Conservation (phyloP, 2,329 filamentous ascomycete genomes). For the Harringtonia aguacate region DNA sequence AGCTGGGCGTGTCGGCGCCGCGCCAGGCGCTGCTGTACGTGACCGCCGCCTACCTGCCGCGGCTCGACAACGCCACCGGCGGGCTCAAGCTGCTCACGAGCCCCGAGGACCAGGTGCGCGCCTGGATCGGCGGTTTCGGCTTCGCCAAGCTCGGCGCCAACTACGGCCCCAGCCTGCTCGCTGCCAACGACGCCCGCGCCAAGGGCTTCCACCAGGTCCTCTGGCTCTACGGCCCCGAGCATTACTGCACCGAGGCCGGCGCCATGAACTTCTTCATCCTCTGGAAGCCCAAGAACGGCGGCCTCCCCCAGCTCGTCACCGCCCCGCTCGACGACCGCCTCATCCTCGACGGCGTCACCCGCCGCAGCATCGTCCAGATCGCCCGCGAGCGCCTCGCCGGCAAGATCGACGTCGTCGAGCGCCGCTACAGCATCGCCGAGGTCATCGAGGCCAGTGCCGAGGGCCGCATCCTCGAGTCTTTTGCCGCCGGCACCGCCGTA, state of each 20-base stretch:
- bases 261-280: conserved; percentile 88
- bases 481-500: conserved; percentile 78
- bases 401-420: conserved; percentile 64
- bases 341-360: conserved; percentile 83
- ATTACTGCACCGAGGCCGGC: conserved; percentile 79
- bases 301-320: conserved; percentile 62
- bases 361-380: conserved; percentile 67
- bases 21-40: conserved; percentile 83
- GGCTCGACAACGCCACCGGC: conserved; percentile 37
- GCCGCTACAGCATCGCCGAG: conserved; percentile 73
- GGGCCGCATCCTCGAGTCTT: conserved; percentile 71
- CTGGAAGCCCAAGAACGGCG: conserved; percentile 52
- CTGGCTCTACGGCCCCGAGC: conserved; percentile 78
- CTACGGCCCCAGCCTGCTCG: conserved; percentile 75
- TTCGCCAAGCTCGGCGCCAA: conserved; percentile 90
- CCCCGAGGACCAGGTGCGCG: conserved; percentile 72
- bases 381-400: conserved; percentile 49
- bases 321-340: conserved; percentile 73
- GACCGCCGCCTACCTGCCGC: conserved; percentile 55
- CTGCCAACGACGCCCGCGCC: conserved; percentile 62
- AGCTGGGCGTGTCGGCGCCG: conserved; percentile 72
- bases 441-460: conserved; percentile 61
- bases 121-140: conserved; percentile 89
- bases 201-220: conserved; percentile 80
- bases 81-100: conserved; percentile 70